phyloP scores from a whole-genome alignment of 1,139 yeast genomes.

The Spencermartinsiella ligniputridi region DNA sequence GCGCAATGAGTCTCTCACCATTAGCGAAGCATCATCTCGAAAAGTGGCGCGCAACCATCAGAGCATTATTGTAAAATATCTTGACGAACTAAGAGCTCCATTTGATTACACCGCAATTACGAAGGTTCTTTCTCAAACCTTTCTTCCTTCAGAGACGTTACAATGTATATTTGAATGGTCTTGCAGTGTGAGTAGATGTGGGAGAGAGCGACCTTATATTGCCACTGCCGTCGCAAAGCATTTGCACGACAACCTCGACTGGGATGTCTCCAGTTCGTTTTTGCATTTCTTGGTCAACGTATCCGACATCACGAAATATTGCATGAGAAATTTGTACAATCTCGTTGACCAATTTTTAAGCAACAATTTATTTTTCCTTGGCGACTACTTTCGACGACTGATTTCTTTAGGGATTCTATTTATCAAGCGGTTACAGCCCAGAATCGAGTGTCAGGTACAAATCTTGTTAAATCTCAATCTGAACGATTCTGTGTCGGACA shows the following conservation, averaged over 20 bases:
- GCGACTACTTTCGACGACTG: constrained; percentile 68
- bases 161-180: constrained; percentile 31
- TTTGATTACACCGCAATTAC: constrained; percentile 19
- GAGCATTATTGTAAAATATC: constrained; percentile 18
- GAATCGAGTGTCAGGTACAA: constrained; percentile 44
- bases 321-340: constrained; percentile 42
- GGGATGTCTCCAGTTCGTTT: constrained; percentile 28
- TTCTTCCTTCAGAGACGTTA: constrained; percentile 21
- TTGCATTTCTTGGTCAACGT: constrained; percentile 29
- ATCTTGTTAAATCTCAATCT: constrained; percentile 47
- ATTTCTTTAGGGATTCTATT: constrained; percentile 83
- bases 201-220: constrained; percentile 24
- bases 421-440: constrained; percentile 25
- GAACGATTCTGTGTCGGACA: constrained; percentile 34
- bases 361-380: constrained; percentile 48
- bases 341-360: constrained; percentile 53
- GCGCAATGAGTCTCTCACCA: constrained; percentile 30
- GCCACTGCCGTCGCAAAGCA: constrained; percentile 23
- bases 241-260: constrained; percentile 17
- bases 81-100: constrained; percentile 22
- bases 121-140: constrained; percentile 20
- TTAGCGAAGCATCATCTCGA: constrained; percentile 21
- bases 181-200: constrained; percentile 21
- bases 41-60: constrained; percentile 21
- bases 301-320: constrained; percentile 19